Percentiles rank a stretch among this genome's conserved stretches.
These are phyloP conservation scores for Lasiosphaeria hispida DNA, from an alignment of 495 filamentous ascomycete genomes.

Conservation along the genomic window DNA sequence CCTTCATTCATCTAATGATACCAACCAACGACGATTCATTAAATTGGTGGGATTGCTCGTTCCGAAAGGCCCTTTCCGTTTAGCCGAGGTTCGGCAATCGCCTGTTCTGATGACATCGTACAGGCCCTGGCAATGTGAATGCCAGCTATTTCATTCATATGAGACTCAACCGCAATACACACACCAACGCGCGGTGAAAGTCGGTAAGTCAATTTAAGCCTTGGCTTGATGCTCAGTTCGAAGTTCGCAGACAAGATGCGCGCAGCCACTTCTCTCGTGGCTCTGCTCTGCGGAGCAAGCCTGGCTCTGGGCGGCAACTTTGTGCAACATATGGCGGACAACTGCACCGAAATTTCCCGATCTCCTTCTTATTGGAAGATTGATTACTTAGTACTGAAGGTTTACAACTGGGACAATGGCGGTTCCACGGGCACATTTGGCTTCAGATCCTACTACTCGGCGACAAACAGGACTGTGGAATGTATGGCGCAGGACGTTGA, in stretches of 20 bases:
- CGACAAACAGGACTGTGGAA: constrained; percentile 24
- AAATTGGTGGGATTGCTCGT: constrained; percentile 16
- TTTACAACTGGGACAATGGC: constrained; percentile 27
- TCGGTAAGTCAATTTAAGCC: not conserved
- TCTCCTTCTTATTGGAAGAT: constrained; percentile 24
- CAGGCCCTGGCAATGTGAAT: not conserved
- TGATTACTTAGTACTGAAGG: constrained; percentile 23
- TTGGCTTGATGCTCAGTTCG: constrained; percentile 12
- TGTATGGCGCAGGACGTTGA: constrained; percentile 24
- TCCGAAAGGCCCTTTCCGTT: constrained; percentile 14
- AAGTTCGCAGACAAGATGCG: constrained; percentile 17
- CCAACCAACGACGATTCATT: constrained; percentile 7
- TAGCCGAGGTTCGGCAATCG: constrained; percentile 19
- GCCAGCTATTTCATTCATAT: constrained; percentile 4
- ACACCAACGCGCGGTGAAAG: constrained; percentile 4
- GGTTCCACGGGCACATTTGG: constrained; percentile 26
- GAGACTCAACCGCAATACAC: constrained; percentile 1
- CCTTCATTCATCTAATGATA: constrained; percentile 10
- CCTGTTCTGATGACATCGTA: constrained; percentile 2
- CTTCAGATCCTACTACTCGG: constrained; percentile 26
- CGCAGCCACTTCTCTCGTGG: constrained; percentile 16
- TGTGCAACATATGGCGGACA: constrained; percentile 12
- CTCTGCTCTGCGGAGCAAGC: constrained; percentile 16
- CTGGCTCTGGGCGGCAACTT: constrained; percentile 14
- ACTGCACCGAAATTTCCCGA: constrained; percentile 18